Conservation (phyloP, 768 basidiomycete species). For the Macrolepiota dolichaula region DNA sequence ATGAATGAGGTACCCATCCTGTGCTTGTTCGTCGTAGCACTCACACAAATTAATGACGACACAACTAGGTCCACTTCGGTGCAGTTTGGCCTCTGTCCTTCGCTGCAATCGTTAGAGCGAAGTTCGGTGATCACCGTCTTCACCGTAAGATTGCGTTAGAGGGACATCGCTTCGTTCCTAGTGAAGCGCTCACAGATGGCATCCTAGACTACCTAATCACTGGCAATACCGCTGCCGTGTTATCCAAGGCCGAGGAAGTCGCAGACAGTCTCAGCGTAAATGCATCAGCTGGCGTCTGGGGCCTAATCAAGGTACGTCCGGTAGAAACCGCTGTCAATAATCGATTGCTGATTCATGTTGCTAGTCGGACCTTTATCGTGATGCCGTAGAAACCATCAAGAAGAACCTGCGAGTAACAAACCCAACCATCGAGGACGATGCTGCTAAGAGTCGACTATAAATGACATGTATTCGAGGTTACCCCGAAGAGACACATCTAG, state of each 20-base stretch:
- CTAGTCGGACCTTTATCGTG: conserved; percentile 54
- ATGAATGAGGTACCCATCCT: conserved; percentile 78
- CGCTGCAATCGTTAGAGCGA: conserved; percentile 57
- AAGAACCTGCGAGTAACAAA: conserved; percentile 33
- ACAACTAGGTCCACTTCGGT: conserved; percentile 72
- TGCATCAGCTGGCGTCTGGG: conserved; percentile 65
- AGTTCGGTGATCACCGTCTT: conserved; percentile 54
- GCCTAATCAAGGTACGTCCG: conserved; percentile 60
- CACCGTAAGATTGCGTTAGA: conserved; percentile 76
- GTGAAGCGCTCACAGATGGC: conserved; percentile 63
- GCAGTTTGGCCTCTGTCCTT: conserved; percentile 78
- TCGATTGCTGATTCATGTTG: conserved; percentile 9
- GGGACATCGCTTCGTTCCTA: conserved; percentile 73
- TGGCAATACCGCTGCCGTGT: conserved; percentile 55
- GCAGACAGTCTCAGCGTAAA: conserved; percentile 49
- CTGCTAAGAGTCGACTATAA: conserved; percentile 45
- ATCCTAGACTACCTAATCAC: conserved; percentile 69
- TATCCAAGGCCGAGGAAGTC: conserved; percentile 62
- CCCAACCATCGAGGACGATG: conserved; percentile 43
- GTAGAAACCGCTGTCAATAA: not conserved
- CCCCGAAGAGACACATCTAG: no score
- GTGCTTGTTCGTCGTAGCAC: not conserved
- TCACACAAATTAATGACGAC: not conserved
- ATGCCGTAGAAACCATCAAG: conserved; percentile 42
- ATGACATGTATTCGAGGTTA: not conserved